phyloP scores from a whole-genome alignment of 2,329 filamentous ascomycete species.

The Microcyclospora tardicrescens region DNA sequence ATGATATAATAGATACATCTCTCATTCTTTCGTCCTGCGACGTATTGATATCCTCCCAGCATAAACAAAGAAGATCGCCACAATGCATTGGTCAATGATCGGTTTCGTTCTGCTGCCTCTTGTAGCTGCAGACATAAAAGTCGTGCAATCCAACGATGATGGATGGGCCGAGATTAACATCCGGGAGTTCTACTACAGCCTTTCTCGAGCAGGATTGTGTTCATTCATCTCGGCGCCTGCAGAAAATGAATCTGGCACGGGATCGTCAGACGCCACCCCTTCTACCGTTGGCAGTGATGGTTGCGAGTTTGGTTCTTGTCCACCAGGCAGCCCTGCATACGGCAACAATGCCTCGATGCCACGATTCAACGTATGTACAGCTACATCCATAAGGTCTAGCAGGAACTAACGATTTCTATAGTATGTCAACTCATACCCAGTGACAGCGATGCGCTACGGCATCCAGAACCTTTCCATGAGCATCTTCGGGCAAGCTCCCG shows the following conservation, averaged over 20 bases:
- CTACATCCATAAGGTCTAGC: background rate
- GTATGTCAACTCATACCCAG: conserved; percentile 60
- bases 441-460: conserved; percentile 51
- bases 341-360: conserved; percentile 45
- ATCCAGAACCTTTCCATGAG: conserved; percentile 43
- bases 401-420: conserved; percentile 17
- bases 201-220: conserved; percentile 44
- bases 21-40: too few species aligned
- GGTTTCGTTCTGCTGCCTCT: conserved; percentile 3
- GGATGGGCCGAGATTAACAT: conserved; percentile 61
- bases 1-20: too few species aligned
- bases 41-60: too few species aligned
- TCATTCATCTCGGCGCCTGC: conserved; percentile 54
- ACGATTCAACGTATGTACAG: conserved; percentile 33
- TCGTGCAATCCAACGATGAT: conserved; percentile 58
- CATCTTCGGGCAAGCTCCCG: conserved; percentile 43
- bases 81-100: too few species aligned
- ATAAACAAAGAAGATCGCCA: too few species aligned
- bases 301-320: conserved; percentile 52
- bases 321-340: conserved; percentile 40
- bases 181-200: conserved; percentile 44
- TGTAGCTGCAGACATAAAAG: conserved; percentile 27
- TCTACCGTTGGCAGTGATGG: conserved; percentile 8
- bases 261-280: conserved; percentile 19
- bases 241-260: conserved; percentile 50